Evolutionary conservation across 352 stramenopile genomes (phyloP).

Genomic region (Phytopythium ostracodes): DNA sequence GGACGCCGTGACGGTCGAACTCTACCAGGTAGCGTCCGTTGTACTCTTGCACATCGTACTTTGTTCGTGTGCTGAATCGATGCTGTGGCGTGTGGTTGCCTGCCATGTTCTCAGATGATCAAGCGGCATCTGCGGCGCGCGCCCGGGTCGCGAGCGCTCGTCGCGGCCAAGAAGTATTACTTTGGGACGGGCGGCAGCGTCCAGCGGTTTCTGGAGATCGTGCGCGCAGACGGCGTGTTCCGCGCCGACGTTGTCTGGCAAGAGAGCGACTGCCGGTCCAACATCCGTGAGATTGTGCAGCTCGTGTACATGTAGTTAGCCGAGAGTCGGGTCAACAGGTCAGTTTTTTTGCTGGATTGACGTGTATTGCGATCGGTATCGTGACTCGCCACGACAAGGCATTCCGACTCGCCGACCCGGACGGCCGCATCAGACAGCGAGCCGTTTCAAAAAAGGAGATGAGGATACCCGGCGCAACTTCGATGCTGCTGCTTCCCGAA

Average conservation of each 20-base stretch:
- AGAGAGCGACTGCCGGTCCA: constrained; percentile 64
- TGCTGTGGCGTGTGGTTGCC: neutral
- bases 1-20: constrained; percentile 57
- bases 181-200: constrained; percentile 84
- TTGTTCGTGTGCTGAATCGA: neutral
- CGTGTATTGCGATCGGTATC: neutral
- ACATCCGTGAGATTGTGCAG: constrained; percentile 80
- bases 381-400: constrained; percentile 8
- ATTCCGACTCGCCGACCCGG: neutral
- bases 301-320: constrained; percentile 26
- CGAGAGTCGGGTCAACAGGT: neutral
- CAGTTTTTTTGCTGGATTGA: neutral
- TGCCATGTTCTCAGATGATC: constrained; percentile 42
- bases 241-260: constrained; percentile 59
- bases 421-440: neutral
- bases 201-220: constrained; percentile 75
- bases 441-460: constrained; percentile 1
- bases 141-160: constrained; percentile 43
- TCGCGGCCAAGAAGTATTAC: constrained; percentile 87
- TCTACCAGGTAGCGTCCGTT: constrained; percentile 25
- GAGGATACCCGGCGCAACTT: neutral
- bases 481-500: neutral
- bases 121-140: constrained; percentile 56
- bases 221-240: constrained; percentile 45
- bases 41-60: neutral